These are phyloP conservation scores for Suillus decipiens DNA, from an alignment of 768 basidiomycete species.

Conservation along the genomic window DNA sequence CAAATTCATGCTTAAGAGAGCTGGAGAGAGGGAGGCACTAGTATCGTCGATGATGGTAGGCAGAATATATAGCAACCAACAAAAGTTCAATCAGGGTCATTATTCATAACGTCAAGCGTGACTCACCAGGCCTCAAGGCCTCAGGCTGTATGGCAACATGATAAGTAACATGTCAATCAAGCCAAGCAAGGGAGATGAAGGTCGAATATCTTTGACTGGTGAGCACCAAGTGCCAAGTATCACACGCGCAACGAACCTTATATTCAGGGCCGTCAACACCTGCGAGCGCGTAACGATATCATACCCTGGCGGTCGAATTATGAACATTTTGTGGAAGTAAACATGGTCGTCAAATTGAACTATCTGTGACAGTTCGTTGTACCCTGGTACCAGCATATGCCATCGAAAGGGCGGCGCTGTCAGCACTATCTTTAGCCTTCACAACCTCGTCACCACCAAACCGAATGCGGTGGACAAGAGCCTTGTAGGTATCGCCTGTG, in stretches of 20 bases:
- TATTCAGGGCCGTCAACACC: neutral
- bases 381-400: slow-evolving; percentile 79
- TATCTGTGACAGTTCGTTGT: neutral
- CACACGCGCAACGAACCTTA: neutral
- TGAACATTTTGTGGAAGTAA: neutral
- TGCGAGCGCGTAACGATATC: neutral
- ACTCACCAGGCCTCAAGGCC: neutral
- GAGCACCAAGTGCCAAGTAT: too few relatives aligned
- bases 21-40: neutral
- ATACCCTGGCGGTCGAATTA: neutral
- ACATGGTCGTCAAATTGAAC: neutral
- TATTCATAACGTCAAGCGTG: neutral
- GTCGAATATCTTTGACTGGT: neutral
- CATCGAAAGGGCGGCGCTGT: slow-evolving; percentile 97
- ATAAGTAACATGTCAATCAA: neutral
- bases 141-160: neutral
- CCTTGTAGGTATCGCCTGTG: too few relatives aligned
- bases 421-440: slow-evolving; percentile 90
- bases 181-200: neutral
- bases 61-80: neutral
- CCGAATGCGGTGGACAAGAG: slow-evolving; percentile 80
- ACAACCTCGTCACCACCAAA: slow-evolving; percentile 98
- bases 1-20: slow-evolving; percentile 1
- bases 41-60: neutral
- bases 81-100: neutral